These are phyloP conservation scores for Fusarium phyllophilum DNA, from an alignment of 2,329 filamentous ascomycete genomes.

Conservation along the genomic window DNA sequence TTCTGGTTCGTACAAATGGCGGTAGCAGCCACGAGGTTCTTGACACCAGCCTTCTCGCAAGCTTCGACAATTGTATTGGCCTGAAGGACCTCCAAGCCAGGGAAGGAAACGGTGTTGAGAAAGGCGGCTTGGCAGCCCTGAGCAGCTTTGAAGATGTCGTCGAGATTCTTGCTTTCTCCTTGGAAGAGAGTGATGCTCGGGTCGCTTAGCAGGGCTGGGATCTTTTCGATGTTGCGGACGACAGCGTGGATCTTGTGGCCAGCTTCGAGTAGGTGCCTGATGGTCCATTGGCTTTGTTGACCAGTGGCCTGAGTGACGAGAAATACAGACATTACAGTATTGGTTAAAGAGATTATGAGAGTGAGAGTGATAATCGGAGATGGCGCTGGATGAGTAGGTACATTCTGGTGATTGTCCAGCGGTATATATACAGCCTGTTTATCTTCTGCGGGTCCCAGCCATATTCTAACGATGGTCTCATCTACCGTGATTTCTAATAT, in stretches of 20 bases:
- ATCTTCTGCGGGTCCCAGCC: accelerated
- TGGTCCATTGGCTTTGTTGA: constrained; percentile 45
- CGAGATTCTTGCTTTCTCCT: constrained; percentile 49
- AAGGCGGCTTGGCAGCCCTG: constrained; percentile 49
- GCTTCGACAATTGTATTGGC: constrained; percentile 48
- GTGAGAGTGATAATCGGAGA: too few species aligned
- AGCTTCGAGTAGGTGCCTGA: constrained; percentile 47
- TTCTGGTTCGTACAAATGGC: constrained; percentile 31
- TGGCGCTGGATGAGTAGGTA: neutral
- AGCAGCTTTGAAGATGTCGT: constrained; percentile 46
- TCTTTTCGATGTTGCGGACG: constrained; percentile 49
- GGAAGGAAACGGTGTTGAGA: constrained; percentile 41
- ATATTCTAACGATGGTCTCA: accelerated
- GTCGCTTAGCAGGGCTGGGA: constrained; percentile 39
- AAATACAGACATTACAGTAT: constrained; percentile 44
- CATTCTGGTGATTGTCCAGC: accelerated
- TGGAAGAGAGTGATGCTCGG: constrained; percentile 49
- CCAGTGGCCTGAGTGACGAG: constrained; percentile 51
- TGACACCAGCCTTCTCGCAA: constrained; percentile 46
- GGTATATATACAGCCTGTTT: neutral
- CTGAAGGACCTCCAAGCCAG: constrained; percentile 45
- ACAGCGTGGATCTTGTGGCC: constrained; percentile 50
- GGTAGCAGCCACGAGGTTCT: constrained; percentile 44
- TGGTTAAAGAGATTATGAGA: neutral
- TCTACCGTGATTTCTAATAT: neutral